Evolutionary conservation across 2,329 filamentous ascomycete species (phyloP), one percentile per base, ranked within the genome.

Genomic region (Ophioceras dolichostomum): DNA sequence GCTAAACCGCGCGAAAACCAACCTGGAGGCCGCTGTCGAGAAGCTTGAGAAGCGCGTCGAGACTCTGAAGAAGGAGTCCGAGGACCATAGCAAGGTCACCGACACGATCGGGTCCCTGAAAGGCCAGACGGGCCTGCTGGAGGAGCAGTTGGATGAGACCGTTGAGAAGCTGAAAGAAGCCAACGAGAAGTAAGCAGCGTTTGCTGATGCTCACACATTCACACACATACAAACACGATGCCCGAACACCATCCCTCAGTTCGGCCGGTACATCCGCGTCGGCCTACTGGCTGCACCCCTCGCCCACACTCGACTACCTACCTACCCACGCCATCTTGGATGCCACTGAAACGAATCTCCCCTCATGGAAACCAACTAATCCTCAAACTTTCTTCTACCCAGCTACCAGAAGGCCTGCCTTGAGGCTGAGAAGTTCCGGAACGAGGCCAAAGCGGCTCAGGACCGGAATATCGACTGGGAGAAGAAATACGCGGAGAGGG

Each of bases 131-230:
- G 86, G 95, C 70, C 72, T 98, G 49, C 79, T 98, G 51, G 91
- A 98, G 70, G 89, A 96, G 67, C 91, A 98, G 70, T 87, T 87
- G 51, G 91, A 98, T 68, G 78, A 89, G 61, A 86, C 87, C 50
- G 91, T 96, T 66, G 91, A 88, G 79, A 93, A 85, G 48, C 73
- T 96, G 58, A 83, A 89, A 59, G 91, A 96, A 70, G 83, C 87
- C 56, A 96, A 94, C 66, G 91, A 98, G 69, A 96, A 95, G 91
- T 98, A 79, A n/a, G n/a, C n/a, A n/a, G n/a, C n/a, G n/a, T n/a
- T n/a, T n/a, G n/a, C n/a, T n/a, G n/a, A n/a, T n/a, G n/a, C n/a
- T n/a, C n/a, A n/a, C n/a, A n/a, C n/a, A n/a, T n/a, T n/a, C n/a
- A n/a, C n/a, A n/a, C n/a, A n/a, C n/a, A n/a, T n/a, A n/a, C n/a